Evolutionary conservation across 495 filamentous ascomycete species (phyloP), one percentile per base, ranked within the genome.

Genomic region (Cudoniella acicularis): DNA sequence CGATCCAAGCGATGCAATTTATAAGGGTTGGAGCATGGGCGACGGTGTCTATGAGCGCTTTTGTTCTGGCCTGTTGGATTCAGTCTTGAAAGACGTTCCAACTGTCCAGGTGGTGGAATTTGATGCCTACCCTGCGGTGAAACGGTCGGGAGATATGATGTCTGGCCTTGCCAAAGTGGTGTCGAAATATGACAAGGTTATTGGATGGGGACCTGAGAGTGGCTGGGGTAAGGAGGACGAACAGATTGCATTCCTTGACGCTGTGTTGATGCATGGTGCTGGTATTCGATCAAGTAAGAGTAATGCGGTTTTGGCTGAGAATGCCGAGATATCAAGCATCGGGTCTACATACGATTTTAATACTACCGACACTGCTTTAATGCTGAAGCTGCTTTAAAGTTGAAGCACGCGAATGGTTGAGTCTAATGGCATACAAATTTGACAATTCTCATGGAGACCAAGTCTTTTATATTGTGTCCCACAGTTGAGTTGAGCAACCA

Each of bases 21-120:
- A 91, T 68, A 81, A 81, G 43, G 89, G 89, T 0, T 95, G 89
- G 69, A 81, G 89, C 13, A 69, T 77, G 20, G 75, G 81, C 18
- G 82, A 87, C 26, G 78, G 77, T 8, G 92, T 87, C 67, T 96
- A 91, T 65, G 91, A 91, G 21, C 70, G 74, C 16, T 96, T 95
- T 64, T 86, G 79, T 1, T 75, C 77, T 10, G 67, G 70, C 3
- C 66, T 96, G 30, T 58, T 94, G 18, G 72, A 69, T 16, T 68
- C 77, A 30, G 77, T 93, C 8, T 64, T 93, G 13, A 73, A 72
- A 11, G 74, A 77, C 43, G 73, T 91, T 69, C 86, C 88, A 0
- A 72, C 69, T 45, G 58, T 95, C 21, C 64, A 78, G 20, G 74
- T 78, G 20, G 80, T 95, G 21, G 80, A 91, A 60, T 90, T 95